Evolutionary conservation across 2,329 filamentous ascomycete genomes (phyloP), one percentile per base, ranked within the genome.

Genomic region (Verticillium dahliae): DNA sequence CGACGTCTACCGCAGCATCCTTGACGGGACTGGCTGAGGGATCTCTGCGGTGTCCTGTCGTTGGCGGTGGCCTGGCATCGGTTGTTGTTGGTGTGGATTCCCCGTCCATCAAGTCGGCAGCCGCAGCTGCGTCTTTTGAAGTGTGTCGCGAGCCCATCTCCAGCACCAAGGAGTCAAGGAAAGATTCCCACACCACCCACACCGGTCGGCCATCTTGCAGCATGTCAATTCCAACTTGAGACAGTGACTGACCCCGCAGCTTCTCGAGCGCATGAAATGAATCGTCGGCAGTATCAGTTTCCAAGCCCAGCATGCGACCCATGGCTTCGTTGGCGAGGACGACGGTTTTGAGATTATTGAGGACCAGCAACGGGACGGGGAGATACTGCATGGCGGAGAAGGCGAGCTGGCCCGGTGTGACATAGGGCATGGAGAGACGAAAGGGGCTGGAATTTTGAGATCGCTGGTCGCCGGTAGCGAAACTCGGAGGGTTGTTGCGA

Each of bases 271-370:
- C 76, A 10, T 76, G 77, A 3, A 76, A 71, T 5, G 72, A 69
- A 56, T 78, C 76, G 15, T 74, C 73, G 4, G 75, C 67, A 34
- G 73, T 71, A 15, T 79, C 76, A 2, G 70, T 65, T 33, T 85
- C 78, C 57, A 90, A 78, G 4, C 85, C 87, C 27, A 93, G 75
- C 68, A 93, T 75, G 60, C 85, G 81, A 1, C 86, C 88, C 84
- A 92, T 88, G 22, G 90, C 87, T 67, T 92, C 88, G 67, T 93
- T 93, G 37, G 89, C 90, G 50, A 92, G 73, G 1, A 90, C 81
- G 3, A 92, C 82, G 0, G 87, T 90, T 73, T 92, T 92, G 35
- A 84, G 69, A 39, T 81, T 84, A 58, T 87, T 88, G 39, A 93
- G 75, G 1, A 93, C 85, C 39, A 92, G 72, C 4, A 91, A 72